A percentile compares a stretch with the other conserved stretches of the same genome.
Conservation (phyloP, 169 alveolate genomes). For the Toxoplasma gondii region DNA sequence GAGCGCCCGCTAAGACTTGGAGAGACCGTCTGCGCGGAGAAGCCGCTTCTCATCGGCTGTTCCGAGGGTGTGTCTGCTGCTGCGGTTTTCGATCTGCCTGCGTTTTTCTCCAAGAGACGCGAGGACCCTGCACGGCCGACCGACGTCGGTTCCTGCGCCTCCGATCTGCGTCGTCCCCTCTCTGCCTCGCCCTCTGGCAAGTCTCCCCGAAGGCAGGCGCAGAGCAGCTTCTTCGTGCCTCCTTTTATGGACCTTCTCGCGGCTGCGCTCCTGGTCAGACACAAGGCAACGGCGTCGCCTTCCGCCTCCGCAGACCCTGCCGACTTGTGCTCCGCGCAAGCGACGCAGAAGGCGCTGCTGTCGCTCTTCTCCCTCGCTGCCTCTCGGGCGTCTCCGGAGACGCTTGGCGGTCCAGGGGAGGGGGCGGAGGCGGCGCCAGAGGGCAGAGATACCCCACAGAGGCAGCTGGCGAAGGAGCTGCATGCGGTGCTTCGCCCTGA, state of each 20-base stretch:
- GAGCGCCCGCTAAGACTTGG: background rate
- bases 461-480: background rate
- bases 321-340: background rate
- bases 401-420: no score
- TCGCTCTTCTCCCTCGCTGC: background rate
- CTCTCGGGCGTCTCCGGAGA: no score
- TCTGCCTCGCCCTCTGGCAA: background rate
- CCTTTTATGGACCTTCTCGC: slow-evolving; percentile 10
- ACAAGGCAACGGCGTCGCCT: background rate
- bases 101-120: background rate
- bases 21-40: background rate
- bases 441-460: background rate
- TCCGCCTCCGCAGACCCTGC: background rate
- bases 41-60: background rate
- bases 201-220: background rate
- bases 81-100: background rate
- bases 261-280: background rate
- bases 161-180: background rate
- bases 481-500: background rate
- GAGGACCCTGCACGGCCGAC: background rate
- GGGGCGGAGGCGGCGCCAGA: no score
- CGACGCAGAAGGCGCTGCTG: background rate
- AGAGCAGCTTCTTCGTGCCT: background rate
- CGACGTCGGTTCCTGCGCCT: background rate
- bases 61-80: background rate